Evolutionary conservation across 192 early-diverging fungal species (phyloP), one percentile per base, ranked within the genome.

Genomic region (Umbelopsis vinacea): DNA sequence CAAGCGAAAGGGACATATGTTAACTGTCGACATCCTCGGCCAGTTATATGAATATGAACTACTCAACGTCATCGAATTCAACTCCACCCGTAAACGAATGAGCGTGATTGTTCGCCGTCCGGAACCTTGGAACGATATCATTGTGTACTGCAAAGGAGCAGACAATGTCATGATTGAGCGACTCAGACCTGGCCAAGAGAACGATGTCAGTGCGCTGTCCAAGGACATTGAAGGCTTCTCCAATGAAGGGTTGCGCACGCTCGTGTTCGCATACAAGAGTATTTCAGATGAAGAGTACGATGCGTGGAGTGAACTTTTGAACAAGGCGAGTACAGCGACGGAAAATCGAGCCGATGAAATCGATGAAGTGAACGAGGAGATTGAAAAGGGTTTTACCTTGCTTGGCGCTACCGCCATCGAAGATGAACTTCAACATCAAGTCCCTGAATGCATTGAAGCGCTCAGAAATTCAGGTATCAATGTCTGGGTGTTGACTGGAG

Each of bases 401-500:
- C 84, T 96, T 66, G 97, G 97, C 2, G 96, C 95, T 0, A 97
- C 97, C 0, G 97, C 94, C 0, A 99, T 99, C 57, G 97, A 99
- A 78, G 97, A 99, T 78, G 92, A 94, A 74, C 84, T 99, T 23
- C 97, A 99, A 75, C 96, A 98, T 54, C 94, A 93, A 11, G 97
- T 98, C 2, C 97, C 97, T 0, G 91, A 97, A 22, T 89, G 90
- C 52, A 98, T 99, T 69, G 92, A 87, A 10, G 80, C 90, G 1
- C 85, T 99, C 23, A 82, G 91, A 1, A 83, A 89, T 38, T 95
- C 96, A 0, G 95, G 96, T 3, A 95, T 98, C 76, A 95, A 96
- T 77, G 89, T 99, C 54, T 99, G 97, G 97, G 96, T 99, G 2
- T 80, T 99, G 63, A 99, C 97, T 0, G 97, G 97, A 40, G 97